A percentile compares a stretch with the other conserved stretches of the same genome.
phyloP scores from a whole-genome alignment of 148 eudicot genomes.

The Arctostaphylos glauca region DNA sequence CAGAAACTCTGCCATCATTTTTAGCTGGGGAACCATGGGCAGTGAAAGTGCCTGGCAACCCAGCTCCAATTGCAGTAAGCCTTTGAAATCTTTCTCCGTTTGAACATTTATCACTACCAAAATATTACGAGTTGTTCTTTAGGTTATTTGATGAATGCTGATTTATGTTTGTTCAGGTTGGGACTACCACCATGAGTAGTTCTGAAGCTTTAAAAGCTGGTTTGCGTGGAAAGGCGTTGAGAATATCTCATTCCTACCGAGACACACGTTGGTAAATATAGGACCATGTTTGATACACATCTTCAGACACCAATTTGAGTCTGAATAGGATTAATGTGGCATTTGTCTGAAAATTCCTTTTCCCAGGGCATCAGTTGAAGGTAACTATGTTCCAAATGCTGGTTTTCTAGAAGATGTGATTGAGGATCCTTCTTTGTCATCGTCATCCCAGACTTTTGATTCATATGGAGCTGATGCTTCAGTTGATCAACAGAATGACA shows the following conservation, averaged over 20 bases:
- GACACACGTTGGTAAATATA: slow-evolving; percentile 72
- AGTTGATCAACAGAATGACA: slow-evolving; percentile 34
- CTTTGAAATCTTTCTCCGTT: not conserved
- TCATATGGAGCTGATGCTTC: slow-evolving; percentile 43
- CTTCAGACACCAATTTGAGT: not conserved
- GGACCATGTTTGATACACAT: not conserved
- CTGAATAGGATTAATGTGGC: not conserved
- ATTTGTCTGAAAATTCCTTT: slow-evolving; percentile 13
- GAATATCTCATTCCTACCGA: slow-evolving; percentile 60
- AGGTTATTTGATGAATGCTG: slow-evolving; percentile 15
- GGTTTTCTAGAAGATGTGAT: slow-evolving; percentile 77
- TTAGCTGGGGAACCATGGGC: slow-evolving; percentile 87
- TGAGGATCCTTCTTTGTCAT: slow-evolving; percentile 64
- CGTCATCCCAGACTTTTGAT: slow-evolving; percentile 37
- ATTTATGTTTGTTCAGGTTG: slow-evolving; percentile 48
- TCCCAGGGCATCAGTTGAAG: slow-evolving; percentile 76
- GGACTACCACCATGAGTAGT: slow-evolving; percentile 77
- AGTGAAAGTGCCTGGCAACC: slow-evolving; percentile 88
- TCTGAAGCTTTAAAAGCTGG: slow-evolving; percentile 80
- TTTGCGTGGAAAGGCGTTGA: slow-evolving; percentile 85
- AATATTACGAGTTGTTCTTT: not conserved
- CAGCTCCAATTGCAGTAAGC: slow-evolving; percentile 79
- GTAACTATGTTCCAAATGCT: slow-evolving; percentile 72
- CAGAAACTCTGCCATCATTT: slow-evolving; percentile 76
- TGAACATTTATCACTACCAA: slow-evolving; percentile 1